phyloP scores from a whole-genome alignment of 73 alveolate species.

The Paramecium caudatum region DNA sequence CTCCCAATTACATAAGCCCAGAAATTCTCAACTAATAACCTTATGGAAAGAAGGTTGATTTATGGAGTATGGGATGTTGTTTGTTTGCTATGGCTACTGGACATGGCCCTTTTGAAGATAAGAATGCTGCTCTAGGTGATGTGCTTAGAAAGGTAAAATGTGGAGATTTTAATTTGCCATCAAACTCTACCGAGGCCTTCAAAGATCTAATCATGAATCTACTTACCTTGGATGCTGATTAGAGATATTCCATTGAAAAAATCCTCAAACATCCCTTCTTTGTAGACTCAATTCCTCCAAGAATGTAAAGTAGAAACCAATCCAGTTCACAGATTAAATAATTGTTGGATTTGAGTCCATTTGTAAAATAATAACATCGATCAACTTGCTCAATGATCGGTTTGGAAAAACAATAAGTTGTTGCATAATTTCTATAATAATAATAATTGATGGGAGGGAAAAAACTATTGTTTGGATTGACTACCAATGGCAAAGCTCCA shows the following conservation, averaged over 20 bases:
- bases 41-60: slow-evolving; percentile 82
- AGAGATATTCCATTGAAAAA: slow-evolving; percentile 47
- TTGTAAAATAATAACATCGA: slow-evolving; percentile 21
- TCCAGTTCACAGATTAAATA: slow-evolving; percentile 35
- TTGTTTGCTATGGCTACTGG: slow-evolving; percentile 83
- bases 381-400: slow-evolving; percentile 41
- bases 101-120: slow-evolving; percentile 87
- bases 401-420: slow-evolving; percentile 19
- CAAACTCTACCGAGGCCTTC: background rate
- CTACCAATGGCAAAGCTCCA: background rate
- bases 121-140: slow-evolving; percentile 75
- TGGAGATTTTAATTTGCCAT: slow-evolving; percentile 37
- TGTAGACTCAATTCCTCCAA: background rate
- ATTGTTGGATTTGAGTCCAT: slow-evolving; percentile 54
- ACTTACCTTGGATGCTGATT: slow-evolving; percentile 52
- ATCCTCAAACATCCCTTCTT: slow-evolving; percentile 46
- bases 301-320: slow-evolving; percentile 28
- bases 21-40: slow-evolving; percentile 66
- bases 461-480: slow-evolving; percentile 32
- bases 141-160: slow-evolving; percentile 48
- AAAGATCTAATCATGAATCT: slow-evolving; percentile 50
- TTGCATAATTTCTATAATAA: background rate
- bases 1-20: slow-evolving; percentile 98
- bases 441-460: slow-evolving; percentile 44
- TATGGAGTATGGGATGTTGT: slow-evolving; percentile 88